Conservation (phyloP, 2,329 filamentous ascomycete species). For the Alternaria metachromatica region DNA sequence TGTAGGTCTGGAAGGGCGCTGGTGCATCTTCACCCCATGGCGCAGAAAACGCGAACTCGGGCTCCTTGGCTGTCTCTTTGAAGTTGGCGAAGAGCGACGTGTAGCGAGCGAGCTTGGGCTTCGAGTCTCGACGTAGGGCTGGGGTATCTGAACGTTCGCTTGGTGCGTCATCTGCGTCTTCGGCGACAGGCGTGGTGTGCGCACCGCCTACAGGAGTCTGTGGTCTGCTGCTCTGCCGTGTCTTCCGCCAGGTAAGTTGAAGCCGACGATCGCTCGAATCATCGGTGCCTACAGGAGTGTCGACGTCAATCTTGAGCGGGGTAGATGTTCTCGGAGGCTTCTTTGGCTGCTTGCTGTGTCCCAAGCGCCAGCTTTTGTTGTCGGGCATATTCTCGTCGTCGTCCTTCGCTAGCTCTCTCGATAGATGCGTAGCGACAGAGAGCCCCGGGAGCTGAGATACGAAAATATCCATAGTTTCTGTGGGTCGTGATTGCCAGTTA, state of each 20-base stretch:
- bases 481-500: conserved; percentile 1
- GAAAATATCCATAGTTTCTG: conserved; percentile 5
- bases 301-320: conserved; percentile 8
- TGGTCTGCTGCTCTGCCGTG: conserved; percentile 29
- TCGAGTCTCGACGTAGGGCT: conserved; percentile 42
- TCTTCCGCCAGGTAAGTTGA: conserved; percentile 32
- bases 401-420: not conserved
- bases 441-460: conserved; percentile 9
- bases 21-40: conserved; percentile 36
- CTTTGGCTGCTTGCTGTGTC: conserved; percentile 24
- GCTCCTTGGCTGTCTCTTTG: conserved; percentile 26
- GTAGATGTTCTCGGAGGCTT: conserved; percentile 21
- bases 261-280: conserved; percentile 26
- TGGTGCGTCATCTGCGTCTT: conserved; percentile 32
- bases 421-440: conserved; percentile 9
- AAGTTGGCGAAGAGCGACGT: conserved; percentile 43
- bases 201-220: conserved; percentile 23
- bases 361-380: conserved; percentile 34
- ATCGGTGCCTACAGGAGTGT: conserved; percentile 10
- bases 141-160: conserved; percentile 40
- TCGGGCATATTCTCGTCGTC: conserved; percentile 22
- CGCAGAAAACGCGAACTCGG: conserved; percentile 35
- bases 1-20: conserved; percentile 14
- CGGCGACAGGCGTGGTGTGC: conserved; percentile 24
- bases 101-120: conserved; percentile 51